Base-by-base conservation (phyloP, 2,329 filamentous ascomycete genomes). In the Aureobasidium sp. region DNA sequence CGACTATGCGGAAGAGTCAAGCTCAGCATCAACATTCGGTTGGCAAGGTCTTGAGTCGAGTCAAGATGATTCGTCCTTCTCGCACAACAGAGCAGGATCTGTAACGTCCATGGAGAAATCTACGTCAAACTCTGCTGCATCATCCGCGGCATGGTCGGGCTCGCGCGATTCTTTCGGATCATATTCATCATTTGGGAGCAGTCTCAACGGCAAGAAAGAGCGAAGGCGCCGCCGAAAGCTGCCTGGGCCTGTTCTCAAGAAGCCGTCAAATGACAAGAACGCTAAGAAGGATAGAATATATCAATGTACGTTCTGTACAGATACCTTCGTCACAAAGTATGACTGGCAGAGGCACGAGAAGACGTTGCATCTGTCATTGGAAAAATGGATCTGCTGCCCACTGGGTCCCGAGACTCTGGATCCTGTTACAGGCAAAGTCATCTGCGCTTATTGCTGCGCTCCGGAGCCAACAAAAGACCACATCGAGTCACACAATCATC, bases 311-410 rank as follows among this genome's bases (percentile, higher is more conserved):
- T 84, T 84, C 70, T 84, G 82, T 66, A 78, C 79, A 15, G 81
- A 84, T 64, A 78, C 79, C 0, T 84, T 84, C 68, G 75, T 79
- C 53, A 79, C 80, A 22, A 84, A 84, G 64, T 83, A 83, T 69
- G 82, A 84, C 69, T 84, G 82, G 82, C 80, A 82, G 52, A 78
- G 87, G 63, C 87, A 90, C 70, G 87, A 90, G 69, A 56, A 76
- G 85, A 65, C 87, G 83, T 70, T 74, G 83, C 67, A 89, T 83
- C 7, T 82, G 84, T 75, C 79, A 79, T 62, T 90, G 81, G 87
- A 83, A 85, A 64, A 89, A 82, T 48, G 79, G 80, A 82, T 83
- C 9, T 87, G 84, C 67, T 81, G 83, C 36, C 84, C 84, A 2
- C 71, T 80, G 5, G 84, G 84, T 6, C 80, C 80, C 5, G 72